phyloP scores from a whole-genome alignment of 768 basidiomycete genomes.

The Collybia sp. region DNA sequence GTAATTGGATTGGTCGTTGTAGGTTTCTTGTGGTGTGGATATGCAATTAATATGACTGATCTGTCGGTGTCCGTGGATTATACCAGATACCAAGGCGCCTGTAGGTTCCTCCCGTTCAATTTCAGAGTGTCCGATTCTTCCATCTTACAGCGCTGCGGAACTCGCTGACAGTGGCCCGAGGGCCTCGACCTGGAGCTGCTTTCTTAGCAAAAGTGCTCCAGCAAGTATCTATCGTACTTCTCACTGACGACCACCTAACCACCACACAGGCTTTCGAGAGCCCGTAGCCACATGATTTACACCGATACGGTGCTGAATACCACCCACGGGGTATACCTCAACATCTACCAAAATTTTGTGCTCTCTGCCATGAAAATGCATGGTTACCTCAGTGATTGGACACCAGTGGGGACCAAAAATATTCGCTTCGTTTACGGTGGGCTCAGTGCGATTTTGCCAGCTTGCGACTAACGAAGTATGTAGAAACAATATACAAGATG shows the following conservation, averaged over 20 bases:
- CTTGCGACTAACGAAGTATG: slow-evolving; percentile 3
- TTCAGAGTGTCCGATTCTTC: not conserved
- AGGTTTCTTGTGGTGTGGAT: slow-evolving; percentile 96
- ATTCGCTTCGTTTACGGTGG: slow-evolving; percentile 49
- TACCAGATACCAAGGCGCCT: slow-evolving; percentile 53
- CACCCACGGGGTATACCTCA: slow-evolving; percentile 56
- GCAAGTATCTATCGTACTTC: slow-evolving; percentile 32
- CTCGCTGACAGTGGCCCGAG: slow-evolving; percentile 67
- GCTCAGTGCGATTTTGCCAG: not conserved
- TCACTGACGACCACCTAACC: not conserved
- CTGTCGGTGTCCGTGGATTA: slow-evolving; percentile 83
- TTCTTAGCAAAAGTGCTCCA: slow-evolving; percentile 74
- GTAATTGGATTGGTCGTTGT: not conserved
- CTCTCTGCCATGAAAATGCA: slow-evolving; percentile 85
- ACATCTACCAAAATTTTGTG: slow-evolving; percentile 84
- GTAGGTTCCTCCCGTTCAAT: slow-evolving; percentile 31
- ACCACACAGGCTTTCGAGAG: slow-evolving; percentile 56
- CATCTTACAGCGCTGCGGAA: slow-evolving; percentile 40
- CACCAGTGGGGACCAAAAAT: slow-evolving; percentile 36
- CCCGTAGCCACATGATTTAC: slow-evolving; percentile 77
- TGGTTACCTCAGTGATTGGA: slow-evolving; percentile 68
- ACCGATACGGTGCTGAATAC: slow-evolving; percentile 71
- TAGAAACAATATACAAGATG: slow-evolving; percentile 61
- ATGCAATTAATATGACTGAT: slow-evolving; percentile 67
- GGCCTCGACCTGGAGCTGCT: slow-evolving; percentile 55